phyloP scores from a whole-genome alignment of 495 filamentous ascomycete genomes.

The Penicillium goetzii region DNA sequence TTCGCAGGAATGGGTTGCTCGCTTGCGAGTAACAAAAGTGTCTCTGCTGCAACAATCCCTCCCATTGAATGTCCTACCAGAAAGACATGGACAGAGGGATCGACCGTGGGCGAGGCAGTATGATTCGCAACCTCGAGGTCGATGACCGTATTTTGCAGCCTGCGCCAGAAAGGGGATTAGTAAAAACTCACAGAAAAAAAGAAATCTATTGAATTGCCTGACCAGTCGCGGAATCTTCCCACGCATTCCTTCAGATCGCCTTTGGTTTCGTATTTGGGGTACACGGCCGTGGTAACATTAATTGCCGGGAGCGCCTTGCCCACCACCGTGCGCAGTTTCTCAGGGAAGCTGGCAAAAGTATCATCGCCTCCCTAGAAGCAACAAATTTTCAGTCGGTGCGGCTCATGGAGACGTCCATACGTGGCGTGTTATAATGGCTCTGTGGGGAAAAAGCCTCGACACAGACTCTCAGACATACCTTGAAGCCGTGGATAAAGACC shows the following conservation, averaged over 20 bases:
- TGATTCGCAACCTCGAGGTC: constrained; percentile 84
- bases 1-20: constrained; percentile 65
- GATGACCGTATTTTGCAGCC: constrained; percentile 90
- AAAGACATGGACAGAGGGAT: constrained; percentile 83
- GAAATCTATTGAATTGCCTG: constrained; percentile 11
- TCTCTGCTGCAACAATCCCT: constrained; percentile 92
- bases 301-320: constrained; percentile 74
- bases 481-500: constrained; percentile 97
- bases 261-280: constrained; percentile 90
- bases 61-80: constrained; percentile 95
- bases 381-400: constrained; percentile 9
- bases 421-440: background rate
- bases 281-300: constrained; percentile 69
- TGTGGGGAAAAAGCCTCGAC: constrained; percentile 15
- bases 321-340: constrained; percentile 71
- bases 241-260: constrained; percentile 86
- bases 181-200: background rate
- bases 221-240: constrained; percentile 84
- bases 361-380: constrained; percentile 76
- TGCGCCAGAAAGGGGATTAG: constrained; percentile 33
- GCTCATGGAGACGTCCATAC: background rate
- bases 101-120: constrained; percentile 85
- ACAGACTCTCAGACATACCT: constrained; percentile 57
- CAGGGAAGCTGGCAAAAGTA: constrained; percentile 81
- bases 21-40: constrained; percentile 67